Evolutionary conservation across 257 asterid species (phyloP), one percentile per base, ranked within the genome.

Genomic region (Eucommia ulmoides): DNA sequence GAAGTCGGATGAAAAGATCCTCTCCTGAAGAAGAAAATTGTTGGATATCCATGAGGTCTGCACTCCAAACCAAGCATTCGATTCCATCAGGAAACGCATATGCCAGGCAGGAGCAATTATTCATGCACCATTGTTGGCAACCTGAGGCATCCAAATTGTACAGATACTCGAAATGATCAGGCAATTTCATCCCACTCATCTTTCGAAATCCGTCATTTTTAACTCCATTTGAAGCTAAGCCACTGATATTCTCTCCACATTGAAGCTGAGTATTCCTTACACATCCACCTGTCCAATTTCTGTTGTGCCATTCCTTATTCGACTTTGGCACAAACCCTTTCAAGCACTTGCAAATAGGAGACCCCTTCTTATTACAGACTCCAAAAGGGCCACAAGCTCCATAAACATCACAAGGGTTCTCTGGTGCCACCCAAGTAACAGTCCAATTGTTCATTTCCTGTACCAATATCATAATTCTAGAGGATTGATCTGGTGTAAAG

Each of bases 31-130:
- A 8, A n/a, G 63, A 45, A 44, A 54, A 26, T 20, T 65, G 56
- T 19, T 47, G 65, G 56, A 66, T 46, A 57, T 66, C 77, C 16
- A 59, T 14, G n/a, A 65, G 61, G 33, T 23, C 46, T 41, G 29
- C 64, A 19, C 44, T 24, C 73, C 77, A 62, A 22, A 62, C 44
- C 70, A 71, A 55, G 54, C 77, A 65, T 12, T 70, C 63, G 18
- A 62, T 58, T n/a, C 55, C 61, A 20, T 45, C 22, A 38, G 56
- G 66, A 51, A 50, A 58, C 16, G 73, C 66, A 58, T 65, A 65
- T 12, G 70, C 77, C 22, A 54, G 19, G 38, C 73, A 71, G 8
- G 77, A 65, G 25, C 73, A 71, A 49, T 62, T 71, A 19, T 20
- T 58, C 50, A 65, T 52, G 35, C 77, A 71, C 47, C 55, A 33